These are phyloP conservation scores for Penicillium sp. DNA, from an alignment of 2,329 filamentous ascomycete genomes.

Conservation along the genomic window DNA sequence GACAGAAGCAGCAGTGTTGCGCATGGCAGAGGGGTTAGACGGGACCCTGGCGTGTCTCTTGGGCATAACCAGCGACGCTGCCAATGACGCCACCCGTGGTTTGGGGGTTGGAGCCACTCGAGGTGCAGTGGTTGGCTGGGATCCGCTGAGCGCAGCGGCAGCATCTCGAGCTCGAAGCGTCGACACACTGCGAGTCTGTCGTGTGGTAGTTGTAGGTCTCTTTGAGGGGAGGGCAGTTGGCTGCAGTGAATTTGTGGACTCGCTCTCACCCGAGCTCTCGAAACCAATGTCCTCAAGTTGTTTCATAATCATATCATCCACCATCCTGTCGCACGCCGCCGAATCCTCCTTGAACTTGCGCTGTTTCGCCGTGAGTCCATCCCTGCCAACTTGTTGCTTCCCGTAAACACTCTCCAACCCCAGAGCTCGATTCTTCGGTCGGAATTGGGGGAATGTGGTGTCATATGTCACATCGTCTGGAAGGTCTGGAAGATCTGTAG, in stretches of 20 bases:
- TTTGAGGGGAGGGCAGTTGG: conserved; percentile 27
- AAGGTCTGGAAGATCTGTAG: conserved; percentile 49
- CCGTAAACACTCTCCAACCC: conserved; percentile 54
- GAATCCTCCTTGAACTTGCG: conserved; percentile 67
- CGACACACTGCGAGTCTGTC: conserved; percentile 34
- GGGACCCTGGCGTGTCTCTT: conserved; percentile 49
- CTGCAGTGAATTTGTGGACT: conserved; percentile 32
- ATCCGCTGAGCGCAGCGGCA: conserved; percentile 39
- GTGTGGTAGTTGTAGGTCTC: conserved; percentile 24
- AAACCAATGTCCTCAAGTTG: conserved; percentile 65
- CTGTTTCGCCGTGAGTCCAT: conserved; percentile 65
- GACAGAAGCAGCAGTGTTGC: conserved; percentile 61
- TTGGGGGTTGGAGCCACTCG: conserved; percentile 32
- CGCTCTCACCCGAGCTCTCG: conserved; percentile 58
- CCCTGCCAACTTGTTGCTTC: conserved; percentile 47
- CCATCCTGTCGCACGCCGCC: conserved; percentile 61
- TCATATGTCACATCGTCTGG: conserved; percentile 49
- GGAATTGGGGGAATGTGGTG: conserved; percentile 53
- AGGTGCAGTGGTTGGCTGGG: conserved; percentile 35
- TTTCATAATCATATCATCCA: conserved; percentile 67
- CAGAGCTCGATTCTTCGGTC: conserved; percentile 53
- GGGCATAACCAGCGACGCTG: conserved; percentile 33
- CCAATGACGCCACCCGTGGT: conserved; percentile 37
- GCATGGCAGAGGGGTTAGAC: conserved; percentile 53
- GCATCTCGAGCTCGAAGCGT: conserved; percentile 45